Base-by-base conservation (phyloP, 148 eudicot species). In the Fagopyrum homotropicum region DNA sequence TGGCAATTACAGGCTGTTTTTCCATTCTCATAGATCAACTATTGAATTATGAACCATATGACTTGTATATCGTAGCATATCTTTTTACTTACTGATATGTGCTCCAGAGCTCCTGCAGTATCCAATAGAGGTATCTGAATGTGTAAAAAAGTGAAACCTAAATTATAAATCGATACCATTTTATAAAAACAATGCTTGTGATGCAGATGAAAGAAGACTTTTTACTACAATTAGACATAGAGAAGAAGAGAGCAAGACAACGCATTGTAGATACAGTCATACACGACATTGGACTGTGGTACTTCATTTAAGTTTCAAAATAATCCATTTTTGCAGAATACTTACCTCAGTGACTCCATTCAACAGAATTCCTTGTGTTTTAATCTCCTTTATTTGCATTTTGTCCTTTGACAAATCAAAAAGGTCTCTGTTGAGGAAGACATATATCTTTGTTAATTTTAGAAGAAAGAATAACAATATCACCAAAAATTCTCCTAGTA, bases 331-430 rank as follows among this genome's bases (percentile, higher is more conserved):
- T n/a, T n/a, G n/a, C n/a, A n/a, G n/a, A n/a, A n/a, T n/a, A n/a
- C n/a, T n/a, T 80, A 86, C 97, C 86, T 91, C 97, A 47, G 98
- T 89, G 45, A 78, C 94, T 71, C 97, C 98, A 79, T 81, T 82
- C 75, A 93, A 72, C 66, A 87, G 29, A 75, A 93, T 89, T 49
- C 95, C 98, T 55, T 86, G 89, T 69, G 75, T 76, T 87, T 88
- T 94, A 78, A 80, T 86, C 85, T 94, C 98, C 86, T 89, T 94
- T 60, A 94, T 89, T 76, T 85, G 89, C 72, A 94, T 82, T 80
- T 94, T 91, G 80, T 94, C 98, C 86, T 90, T 91, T 35, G 98
- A 85, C 76, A 89, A 80, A 84, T 93, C 98, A 74, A 93, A 89
- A 76, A 93, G 90, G 85, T 93, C 98, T 90, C 98, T 93, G 81